These are phyloP conservation scores for Wickerhamomyces rabaulensis DNA, from an alignment of 805 yeast genomes.

Conservation along the genomic window DNA sequence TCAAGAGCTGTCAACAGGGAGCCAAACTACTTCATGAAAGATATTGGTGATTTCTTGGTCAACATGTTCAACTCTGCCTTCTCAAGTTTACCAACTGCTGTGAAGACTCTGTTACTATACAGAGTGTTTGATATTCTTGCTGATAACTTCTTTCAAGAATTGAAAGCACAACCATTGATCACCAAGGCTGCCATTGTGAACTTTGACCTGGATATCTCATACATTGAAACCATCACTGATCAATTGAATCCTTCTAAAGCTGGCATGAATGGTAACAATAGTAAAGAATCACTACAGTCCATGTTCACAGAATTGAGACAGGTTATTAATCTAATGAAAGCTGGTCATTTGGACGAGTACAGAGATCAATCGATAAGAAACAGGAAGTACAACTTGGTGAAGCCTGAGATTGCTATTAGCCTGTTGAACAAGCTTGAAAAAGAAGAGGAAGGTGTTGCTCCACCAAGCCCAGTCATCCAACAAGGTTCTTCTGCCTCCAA, in stretches of 20 bases:
- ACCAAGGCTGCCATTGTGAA: slow-evolving; percentile 62
- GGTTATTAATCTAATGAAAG: slow-evolving; percentile 63
- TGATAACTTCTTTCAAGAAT: slow-evolving; percentile 55
- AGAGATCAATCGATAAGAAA: slow-evolving; percentile 47
- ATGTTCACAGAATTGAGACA: slow-evolving; percentile 79
- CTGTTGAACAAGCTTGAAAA: slow-evolving; percentile 48
- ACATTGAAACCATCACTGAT: slow-evolving; percentile 52
- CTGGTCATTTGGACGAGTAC: slow-evolving; percentile 61
- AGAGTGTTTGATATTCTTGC: slow-evolving; percentile 85
- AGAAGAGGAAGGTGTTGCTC: background rate
- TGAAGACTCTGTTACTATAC: slow-evolving; percentile 74
- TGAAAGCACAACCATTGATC: slow-evolving; percentile 46
- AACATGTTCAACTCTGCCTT: slow-evolving; percentile 83
- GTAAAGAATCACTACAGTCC: slow-evolving; percentile 52
- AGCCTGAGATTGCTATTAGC: slow-evolving; percentile 62
- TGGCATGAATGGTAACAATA: slow-evolving; percentile 8
- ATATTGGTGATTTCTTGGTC: slow-evolving; percentile 79
- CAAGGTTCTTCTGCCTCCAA: slow-evolving; percentile 8
- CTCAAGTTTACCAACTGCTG: slow-evolving; percentile 71
- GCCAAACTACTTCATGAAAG: slow-evolving; percentile 72
- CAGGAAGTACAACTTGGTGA: slow-evolving; percentile 69
- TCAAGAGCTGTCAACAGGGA: slow-evolving; percentile 45
- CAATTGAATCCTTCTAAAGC: slow-evolving; percentile 27
- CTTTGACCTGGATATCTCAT: slow-evolving; percentile 75
- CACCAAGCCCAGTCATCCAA: slow-evolving; percentile 1